Evolutionary conservation across 805 yeast genomes (phyloP).

Genomic region (Kregervanrija pseudodelftensis): DNA sequence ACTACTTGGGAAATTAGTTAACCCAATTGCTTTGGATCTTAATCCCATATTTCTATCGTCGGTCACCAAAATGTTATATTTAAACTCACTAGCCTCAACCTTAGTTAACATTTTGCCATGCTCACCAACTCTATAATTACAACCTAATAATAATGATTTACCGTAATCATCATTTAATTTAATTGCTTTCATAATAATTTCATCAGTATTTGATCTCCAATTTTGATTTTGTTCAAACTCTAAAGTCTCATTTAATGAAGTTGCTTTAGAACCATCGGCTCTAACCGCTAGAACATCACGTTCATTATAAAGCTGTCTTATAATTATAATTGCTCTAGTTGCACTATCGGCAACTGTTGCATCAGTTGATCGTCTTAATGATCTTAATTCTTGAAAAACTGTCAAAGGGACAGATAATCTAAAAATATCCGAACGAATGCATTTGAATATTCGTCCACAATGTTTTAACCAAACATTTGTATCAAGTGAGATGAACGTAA

Average conservation of each 20-base stretch:
- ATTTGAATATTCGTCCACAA: slow-evolving; percentile 68
- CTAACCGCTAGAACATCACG: slow-evolving; percentile 51
- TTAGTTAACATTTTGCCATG: slow-evolving; percentile 18
- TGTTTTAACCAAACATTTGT: slow-evolving; percentile 79
- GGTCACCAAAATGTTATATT: slow-evolving; percentile 57
- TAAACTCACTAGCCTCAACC: slow-evolving; percentile 36
- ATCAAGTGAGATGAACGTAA: slow-evolving; percentile 59
- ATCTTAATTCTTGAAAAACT: slow-evolving; percentile 71
- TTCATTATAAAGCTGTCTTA: slow-evolving; percentile 57
- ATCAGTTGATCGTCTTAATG: slow-evolving; percentile 63
- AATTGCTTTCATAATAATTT: slow-evolving; percentile 49
- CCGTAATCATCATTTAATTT: slow-evolving; percentile 28
- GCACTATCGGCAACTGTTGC: slow-evolving; percentile 74
- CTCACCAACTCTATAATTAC: slow-evolving; percentile 13
- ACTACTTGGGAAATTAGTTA: slow-evolving; percentile 47
- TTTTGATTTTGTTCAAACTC: slow-evolving; percentile 68
- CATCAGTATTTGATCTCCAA: slow-evolving; percentile 71
- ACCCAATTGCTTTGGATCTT: slow-evolving; percentile 52
- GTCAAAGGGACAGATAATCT: slow-evolving; percentile 62
- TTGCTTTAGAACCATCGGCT: slow-evolving; percentile 63
- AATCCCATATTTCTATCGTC: slow-evolving; percentile 70
- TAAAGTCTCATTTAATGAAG: slow-evolving; percentile 60
- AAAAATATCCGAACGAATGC: slow-evolving; percentile 52
- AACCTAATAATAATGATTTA: slow-evolving; percentile 22
- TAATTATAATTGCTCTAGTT: slow-evolving; percentile 68